Evolutionary conservation across 805 yeast genomes (phyloP).

Genomic region (Kuraishia ogatae): DNA sequence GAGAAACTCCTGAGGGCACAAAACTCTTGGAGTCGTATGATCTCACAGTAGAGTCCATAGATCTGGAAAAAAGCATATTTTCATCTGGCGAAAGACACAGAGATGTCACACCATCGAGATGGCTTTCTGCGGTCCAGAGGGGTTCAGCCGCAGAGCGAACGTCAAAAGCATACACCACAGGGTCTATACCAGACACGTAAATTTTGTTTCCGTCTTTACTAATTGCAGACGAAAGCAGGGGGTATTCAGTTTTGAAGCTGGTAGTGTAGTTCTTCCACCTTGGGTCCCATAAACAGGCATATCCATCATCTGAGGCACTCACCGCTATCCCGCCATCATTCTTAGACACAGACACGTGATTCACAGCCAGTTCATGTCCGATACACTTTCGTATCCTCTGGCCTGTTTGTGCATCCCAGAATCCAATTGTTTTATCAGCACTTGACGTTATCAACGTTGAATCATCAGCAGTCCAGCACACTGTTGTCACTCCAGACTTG

Average conservation of each 20-base stretch:
- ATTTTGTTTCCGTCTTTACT: constrained; percentile 31
- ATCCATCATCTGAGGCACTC: constrained; percentile 64
- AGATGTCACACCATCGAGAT: constrained; percentile 49
- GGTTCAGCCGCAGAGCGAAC: constrained; percentile 31
- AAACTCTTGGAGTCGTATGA: constrained; percentile 45
- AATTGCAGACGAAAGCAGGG: constrained; percentile 42
- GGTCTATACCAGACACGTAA: constrained; percentile 63
- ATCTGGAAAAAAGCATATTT: constrained; percentile 36
- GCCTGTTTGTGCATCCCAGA: constrained; percentile 58
- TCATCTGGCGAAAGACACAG: constrained; percentile 38
- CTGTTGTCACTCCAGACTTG: constrained; percentile 54
- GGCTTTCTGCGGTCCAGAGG: constrained; percentile 36
- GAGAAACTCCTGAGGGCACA: constrained; percentile 27
- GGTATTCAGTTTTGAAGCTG: constrained; percentile 39
- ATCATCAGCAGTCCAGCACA: constrained; percentile 45
- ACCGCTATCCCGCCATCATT: constrained; percentile 22
- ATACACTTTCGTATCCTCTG: constrained; percentile 40
- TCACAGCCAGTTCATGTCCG: constrained; percentile 47
- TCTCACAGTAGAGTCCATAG: constrained; percentile 49
- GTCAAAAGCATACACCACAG: constrained; percentile 53
- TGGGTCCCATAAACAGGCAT: constrained; percentile 54
- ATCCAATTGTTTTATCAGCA: constrained; percentile 52
- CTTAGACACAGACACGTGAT: constrained; percentile 35
- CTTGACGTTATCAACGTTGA: constrained; percentile 38
- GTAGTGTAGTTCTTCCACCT: constrained; percentile 38